These are phyloP conservation scores for Malbranchea cinnamomea DNA, from an alignment of 2,329 filamentous ascomycete genomes.

Conservation along the genomic window DNA sequence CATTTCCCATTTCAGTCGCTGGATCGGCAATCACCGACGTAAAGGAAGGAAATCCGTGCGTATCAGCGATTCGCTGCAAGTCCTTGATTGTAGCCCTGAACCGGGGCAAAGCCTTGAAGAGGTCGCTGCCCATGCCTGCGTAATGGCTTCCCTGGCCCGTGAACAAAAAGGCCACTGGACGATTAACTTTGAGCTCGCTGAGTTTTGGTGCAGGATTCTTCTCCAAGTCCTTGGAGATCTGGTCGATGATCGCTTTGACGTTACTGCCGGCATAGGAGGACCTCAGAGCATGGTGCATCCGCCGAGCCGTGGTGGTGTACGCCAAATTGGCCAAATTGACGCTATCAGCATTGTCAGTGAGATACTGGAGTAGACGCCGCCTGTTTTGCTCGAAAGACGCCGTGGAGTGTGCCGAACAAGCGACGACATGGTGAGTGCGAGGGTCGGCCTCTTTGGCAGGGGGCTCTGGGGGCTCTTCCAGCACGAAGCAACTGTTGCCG, in stretches of 20 bases:
- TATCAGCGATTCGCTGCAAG: not conserved
- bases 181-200: not conserved
- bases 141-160: conserved; percentile 28
- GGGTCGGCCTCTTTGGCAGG: conserved; percentile 27
- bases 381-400: conserved; percentile 33
- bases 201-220: not conserved
- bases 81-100: conserved; percentile 18
- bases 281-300: conserved; percentile 31
- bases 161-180: conserved; percentile 20
- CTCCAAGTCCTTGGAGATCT: not conserved
- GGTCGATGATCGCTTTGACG: not conserved
- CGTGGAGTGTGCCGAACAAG: conserved; percentile 39
- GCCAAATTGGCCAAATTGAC: conserved; percentile 36
- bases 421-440: conserved; percentile 37
- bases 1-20: not conserved
- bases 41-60: not conserved
- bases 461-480: conserved; percentile 19
- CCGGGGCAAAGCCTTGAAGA: conserved; percentile 18
- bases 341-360: conserved; percentile 33
- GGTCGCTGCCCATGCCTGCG: conserved; percentile 21
- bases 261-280: not conserved
- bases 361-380: conserved; percentile 35
- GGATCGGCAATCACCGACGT: not conserved
- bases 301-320: conserved; percentile 48
- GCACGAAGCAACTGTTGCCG: conserved; percentile 43